Base-by-base conservation (phyloP, 2,329 filamentous ascomycete genomes). In the Blastomyces percursus region DNA sequence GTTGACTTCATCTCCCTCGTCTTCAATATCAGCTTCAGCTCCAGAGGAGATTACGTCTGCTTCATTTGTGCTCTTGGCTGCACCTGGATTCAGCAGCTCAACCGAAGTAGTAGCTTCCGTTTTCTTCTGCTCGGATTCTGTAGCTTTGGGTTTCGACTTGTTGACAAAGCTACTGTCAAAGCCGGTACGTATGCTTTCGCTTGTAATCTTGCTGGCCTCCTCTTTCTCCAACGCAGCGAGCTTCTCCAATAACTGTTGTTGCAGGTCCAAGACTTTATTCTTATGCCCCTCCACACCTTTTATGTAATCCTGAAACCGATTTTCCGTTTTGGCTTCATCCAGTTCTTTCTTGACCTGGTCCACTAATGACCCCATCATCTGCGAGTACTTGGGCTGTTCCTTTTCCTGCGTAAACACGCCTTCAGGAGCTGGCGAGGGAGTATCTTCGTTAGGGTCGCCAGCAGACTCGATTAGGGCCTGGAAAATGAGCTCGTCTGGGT, bases 301-400 rank as follows among this genome's bases (percentile, higher is more conserved):
- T 35, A 95, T 80, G 79, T 95, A 96, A 60, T 83, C 87, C 57
- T 83, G 80, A 72, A 89, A 91, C 59, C 89, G 79, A 68, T 87
- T 84, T 24, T 83, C 81, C 65, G 87, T 85, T 75, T 88, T 88
- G 24, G 74, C 72, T 72, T 91, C 89, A 62, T 92, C 89, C 44
- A 96, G 81, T 59, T 88, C 85, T 67, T 90, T 86, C 76, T 96
- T 96, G 51, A 97, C 91, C 75, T 96, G 89, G 71, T 99, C 94
- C 24, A 97, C 83, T 69, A 99, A 77, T n/a, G 87, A 86, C n/a
- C 90, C 90, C 88, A 99, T 92, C 94, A 99, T 99, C 80, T 95
- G 91, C 48, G 91, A 94, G 73, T 96, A 99, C 16, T 87, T 88
- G 0, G 90, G 90, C 69, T 90, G 85, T 71, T 86, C 86, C 73